Evolutionary conservation across 257 asterid genomes (phyloP), one percentile per base, ranked within the genome.

Genomic region (Lithospermum erythrorhizon): DNA sequence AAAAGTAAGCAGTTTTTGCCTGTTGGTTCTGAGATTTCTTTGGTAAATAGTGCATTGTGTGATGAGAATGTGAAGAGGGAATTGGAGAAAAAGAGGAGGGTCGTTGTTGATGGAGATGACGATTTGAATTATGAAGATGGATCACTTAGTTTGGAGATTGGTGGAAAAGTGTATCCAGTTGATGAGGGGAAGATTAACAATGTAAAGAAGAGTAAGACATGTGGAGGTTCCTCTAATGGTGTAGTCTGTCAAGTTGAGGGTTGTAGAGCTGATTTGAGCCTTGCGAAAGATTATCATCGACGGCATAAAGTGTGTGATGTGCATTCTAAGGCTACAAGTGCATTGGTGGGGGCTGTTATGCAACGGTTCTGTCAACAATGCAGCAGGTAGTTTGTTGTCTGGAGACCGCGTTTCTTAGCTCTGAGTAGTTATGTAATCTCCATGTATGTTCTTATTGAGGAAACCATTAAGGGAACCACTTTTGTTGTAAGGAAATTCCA

Each of bases 301-400:
- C 71, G 97, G 17, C 97, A 90, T 68, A 90, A 87, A 81, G 97
- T 90, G 47, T 90, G 97, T 49, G 91, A 80, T 14, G 66, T 82
- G 69, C 98, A 90, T 78, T 87, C 96, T 57, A 90, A 90, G 78
- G 89, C 95, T 59, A 71, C 79, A 13, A 60, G 70, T 61, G 94
- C 96, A 59, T 68, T 87, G 70, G 95, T 90, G 35, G 94, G 91
- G 67, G 77, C 75, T 61, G 80, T 83, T 24, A 61, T 82, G 91
- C 98, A 90, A 76, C 79, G 98, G 41, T 90, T 90, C 69, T 90
- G 97, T 77, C 97, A 90, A 69, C 97, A 87, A 69, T 87, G 97
- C 74, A 90, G 96, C 94, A 90, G 97, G 97, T 90, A 37, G 65
- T 58, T 19, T 59, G 32, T 27, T 58, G 49, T 68, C 22, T 21